A percentile compares a stretch with the other conserved stretches of the same genome.
phyloP scores from a whole-genome alignment of 345 rosid genomes.

The Psidium guajava region DNA sequence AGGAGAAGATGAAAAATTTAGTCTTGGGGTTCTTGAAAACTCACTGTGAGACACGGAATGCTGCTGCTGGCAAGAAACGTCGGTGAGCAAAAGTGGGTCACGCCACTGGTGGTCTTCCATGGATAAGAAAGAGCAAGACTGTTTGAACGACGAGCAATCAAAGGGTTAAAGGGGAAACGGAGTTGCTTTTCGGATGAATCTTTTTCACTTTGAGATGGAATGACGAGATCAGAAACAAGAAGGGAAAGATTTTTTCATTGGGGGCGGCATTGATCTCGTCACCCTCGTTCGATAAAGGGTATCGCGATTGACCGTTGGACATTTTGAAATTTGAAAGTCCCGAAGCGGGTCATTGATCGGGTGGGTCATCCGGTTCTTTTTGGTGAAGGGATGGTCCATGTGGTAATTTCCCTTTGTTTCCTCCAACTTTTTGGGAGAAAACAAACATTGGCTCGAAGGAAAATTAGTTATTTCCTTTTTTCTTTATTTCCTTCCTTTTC shows the following conservation, averaged over 20 bases:
- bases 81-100: conserved; percentile 41
- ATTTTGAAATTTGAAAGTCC: conserved; percentile 7
- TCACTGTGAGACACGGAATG: conserved; percentile 23
- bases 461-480: background rate
- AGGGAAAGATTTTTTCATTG: background rate
- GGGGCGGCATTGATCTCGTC: background rate
- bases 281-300: background rate
- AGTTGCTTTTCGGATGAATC: background rate
- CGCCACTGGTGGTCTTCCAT: conserved; percentile 14
- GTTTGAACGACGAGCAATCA: background rate
- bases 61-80: conserved; percentile 17
- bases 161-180: background rate
- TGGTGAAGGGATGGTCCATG: background rate
- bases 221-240: background rate
- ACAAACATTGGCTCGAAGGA: background rate
- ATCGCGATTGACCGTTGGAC: background rate
- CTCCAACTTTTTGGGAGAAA: background rate
- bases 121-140: background rate
- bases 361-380: background rate
- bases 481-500: background rate
- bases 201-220: background rate
- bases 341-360: background rate
- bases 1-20: background rate
- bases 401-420: background rate
- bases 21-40: background rate